Evolutionary conservation across 495 filamentous ascomycete species (phyloP).

Genomic region (Rusavskia elegans): DNA sequence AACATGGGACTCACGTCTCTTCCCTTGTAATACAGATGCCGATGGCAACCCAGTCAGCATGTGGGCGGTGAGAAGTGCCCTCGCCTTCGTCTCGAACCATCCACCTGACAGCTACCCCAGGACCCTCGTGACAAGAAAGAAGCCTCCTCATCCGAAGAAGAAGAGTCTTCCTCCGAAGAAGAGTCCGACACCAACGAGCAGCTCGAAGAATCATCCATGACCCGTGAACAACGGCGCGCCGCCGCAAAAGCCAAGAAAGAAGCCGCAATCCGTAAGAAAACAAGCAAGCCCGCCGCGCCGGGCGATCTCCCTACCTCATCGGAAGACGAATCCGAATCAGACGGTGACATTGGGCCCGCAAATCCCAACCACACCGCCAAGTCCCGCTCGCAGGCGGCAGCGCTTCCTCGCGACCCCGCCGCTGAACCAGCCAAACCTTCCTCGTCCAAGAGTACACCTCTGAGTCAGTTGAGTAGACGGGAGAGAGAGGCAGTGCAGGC

Average conservation of each 20-base stretch:
- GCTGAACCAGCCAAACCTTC: conserved; percentile 14
- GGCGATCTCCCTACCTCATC: conserved; percentile 70
- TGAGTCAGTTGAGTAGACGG: conserved; percentile 52
- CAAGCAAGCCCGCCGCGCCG: conserved; percentile 45
- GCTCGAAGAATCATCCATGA: conserved; percentile 33
- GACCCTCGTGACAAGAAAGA: conserved; percentile 30
- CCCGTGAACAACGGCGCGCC: conserved; percentile 74
- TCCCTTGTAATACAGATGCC: conserved; percentile 54
- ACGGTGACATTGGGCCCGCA: conserved; percentile 52
- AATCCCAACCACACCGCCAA: conserved; percentile 82
- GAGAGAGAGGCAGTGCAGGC: conserved; percentile 86
- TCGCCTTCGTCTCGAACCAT: conserved; percentile 1
- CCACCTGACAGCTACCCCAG: conserved; percentile 14
- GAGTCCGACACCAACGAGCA: conserved; percentile 23
- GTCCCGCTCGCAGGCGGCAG: conserved; percentile 41
- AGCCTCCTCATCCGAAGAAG: conserved; percentile 25
- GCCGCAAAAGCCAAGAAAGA: conserved; percentile 85
- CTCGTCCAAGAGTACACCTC: conserved; percentile 24
- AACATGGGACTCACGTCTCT: neutral
- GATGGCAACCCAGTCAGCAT: conserved; percentile 65
- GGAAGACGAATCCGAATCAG: conserved; percentile 43
- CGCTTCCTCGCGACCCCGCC: conserved; percentile 25
- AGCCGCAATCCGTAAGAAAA: conserved; percentile 62
- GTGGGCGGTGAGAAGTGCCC: conserved; percentile 44
- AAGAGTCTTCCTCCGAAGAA: conserved; percentile 17